Evolutionary conservation across 2,329 filamentous ascomycete genomes (phyloP), one percentile per base, ranked within the genome.

Genomic region (Xylaria sp.): DNA sequence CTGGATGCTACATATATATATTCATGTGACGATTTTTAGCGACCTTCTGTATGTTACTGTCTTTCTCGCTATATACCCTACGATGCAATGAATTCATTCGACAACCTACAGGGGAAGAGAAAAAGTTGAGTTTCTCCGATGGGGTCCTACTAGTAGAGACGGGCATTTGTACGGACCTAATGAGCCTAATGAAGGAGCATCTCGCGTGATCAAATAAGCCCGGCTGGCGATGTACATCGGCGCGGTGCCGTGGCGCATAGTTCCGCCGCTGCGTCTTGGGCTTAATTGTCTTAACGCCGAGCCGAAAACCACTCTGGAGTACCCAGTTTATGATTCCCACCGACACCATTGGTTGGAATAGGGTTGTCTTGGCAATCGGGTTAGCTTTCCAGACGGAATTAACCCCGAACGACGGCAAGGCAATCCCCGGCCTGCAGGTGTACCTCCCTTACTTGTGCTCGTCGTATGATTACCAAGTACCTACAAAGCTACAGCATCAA

Each of bases 21-120:
- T 39, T 57, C 66, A 68, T 23, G 59, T 33, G 41, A 62, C 20
- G 59, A 51, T 51, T 59, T 59, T 56, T 68, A 51, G 63, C 62
- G 66, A 61, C 60, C 20, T 68, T 71, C 57, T 70, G 58, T 71
- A 72, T 69, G 71, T 71, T 69, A 66, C 63, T 69, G 55, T 62
- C 64, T 64, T 69, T 71, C 62, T 74, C 64, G 72, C 70, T 71
- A 73, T 75, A 75, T 76, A 75, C 73, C 72, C 64, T 57, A 69
- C 60, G 68, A 74, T 63, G 67, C 71, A 54, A 71, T 66, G 69
- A 33, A 66, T 68, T 52, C 43, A 58, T 66, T 46, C 56, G 36
- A 66, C 36, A 23, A 8, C 23, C 13, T 54, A 31, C 13, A 20
- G 36, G 33, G 23, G 2, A 66, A 8, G 8, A 10, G n/a, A 20